Percentiles rank a stretch among this genome's conserved stretches.
Evolutionary conservation across 108 stramenopile genomes (phyloP).

Genomic region (Nitzschia sp.): DNA sequence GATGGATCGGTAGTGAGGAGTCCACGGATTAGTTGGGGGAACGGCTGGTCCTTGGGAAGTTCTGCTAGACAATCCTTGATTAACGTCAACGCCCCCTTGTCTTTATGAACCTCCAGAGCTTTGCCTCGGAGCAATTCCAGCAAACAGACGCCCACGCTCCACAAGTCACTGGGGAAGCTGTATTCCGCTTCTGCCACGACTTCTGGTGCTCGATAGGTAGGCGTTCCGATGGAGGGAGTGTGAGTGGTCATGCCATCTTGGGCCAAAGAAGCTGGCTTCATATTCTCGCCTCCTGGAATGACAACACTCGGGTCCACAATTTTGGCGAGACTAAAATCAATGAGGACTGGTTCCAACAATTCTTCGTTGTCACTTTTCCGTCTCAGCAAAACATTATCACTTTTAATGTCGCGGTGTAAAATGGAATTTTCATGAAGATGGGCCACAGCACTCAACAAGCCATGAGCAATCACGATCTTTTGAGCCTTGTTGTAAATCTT

Average conservation of each 20-base stretch:
- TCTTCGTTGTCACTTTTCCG: conserved; percentile 38
- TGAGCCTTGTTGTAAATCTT: conserved; percentile 30
- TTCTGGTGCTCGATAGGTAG: conserved; percentile 78
- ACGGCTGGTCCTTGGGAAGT: conserved; percentile 70
- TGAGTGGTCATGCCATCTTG: conserved; percentile 56
- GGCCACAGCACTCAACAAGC: conserved; percentile 71
- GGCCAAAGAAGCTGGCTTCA: conserved; percentile 13
- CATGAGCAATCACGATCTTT: conserved; percentile 69
- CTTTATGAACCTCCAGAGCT: conserved; percentile 52
- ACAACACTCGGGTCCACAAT: conserved; percentile 39
- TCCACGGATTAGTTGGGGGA: conserved; percentile 69
- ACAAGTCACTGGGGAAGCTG: conserved; percentile 71
- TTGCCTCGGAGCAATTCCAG: conserved; percentile 70
- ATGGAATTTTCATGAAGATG: conserved; percentile 95
- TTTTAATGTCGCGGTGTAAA: conserved; percentile 98
- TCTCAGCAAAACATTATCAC: conserved; percentile 89
- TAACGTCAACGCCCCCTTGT: conserved; percentile 55
- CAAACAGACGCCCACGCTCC: conserved; percentile 86
- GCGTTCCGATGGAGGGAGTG: conserved; percentile 71
- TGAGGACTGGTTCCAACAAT: conserved; percentile 63
- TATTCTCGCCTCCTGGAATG: conserved; percentile 33
- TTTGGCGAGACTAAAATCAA: conserved; percentile 85
- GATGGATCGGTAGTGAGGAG: conserved; percentile 60
- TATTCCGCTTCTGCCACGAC: conserved; percentile 63
- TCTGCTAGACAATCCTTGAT: conserved; percentile 51